A percentile compares a stretch with the other conserved stretches of the same genome.
These are phyloP conservation scores for Oryza coarctata DNA, from an alignment of 176 grass and related monocot species.

Conservation along the genomic window DNA sequence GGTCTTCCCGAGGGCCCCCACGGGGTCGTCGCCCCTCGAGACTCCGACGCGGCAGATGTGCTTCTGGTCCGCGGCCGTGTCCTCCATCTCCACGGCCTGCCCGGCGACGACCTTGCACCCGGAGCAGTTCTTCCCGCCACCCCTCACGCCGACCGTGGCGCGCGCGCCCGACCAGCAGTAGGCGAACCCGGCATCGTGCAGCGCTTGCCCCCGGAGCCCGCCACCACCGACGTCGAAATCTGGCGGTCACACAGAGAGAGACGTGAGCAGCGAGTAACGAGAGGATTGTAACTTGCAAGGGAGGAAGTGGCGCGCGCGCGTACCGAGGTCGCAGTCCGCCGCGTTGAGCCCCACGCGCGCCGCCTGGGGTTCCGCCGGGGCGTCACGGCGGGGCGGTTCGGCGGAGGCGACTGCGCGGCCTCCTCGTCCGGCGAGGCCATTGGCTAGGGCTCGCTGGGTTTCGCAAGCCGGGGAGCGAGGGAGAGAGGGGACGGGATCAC, in stretches of 20 bases:
- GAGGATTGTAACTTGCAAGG: background rate
- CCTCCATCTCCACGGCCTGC: constrained; percentile 58
- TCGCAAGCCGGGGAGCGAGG: background rate
- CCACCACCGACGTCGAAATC: constrained; percentile 53
- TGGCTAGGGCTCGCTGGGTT: constrained; percentile 7
- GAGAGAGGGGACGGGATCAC: background rate
- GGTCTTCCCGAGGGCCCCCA: constrained; percentile 56
- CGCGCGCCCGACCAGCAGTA: constrained; percentile 81
- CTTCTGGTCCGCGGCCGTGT: constrained; percentile 38
- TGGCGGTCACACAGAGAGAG: background rate
- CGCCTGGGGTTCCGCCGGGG: background rate
- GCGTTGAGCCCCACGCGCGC: constrained; percentile 51
- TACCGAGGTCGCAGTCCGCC: constrained; percentile 66
- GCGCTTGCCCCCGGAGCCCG: constrained; percentile 44
- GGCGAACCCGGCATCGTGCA: constrained; percentile 57
- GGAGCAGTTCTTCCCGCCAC: constrained; percentile 67
- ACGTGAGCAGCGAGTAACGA: background rate
- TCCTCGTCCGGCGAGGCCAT: constrained; percentile 38
- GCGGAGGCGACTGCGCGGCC: background rate
- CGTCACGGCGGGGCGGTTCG: constrained; percentile 9
- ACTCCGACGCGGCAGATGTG: constrained; percentile 69
- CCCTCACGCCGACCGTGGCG: constrained; percentile 38
- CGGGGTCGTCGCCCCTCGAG: constrained; percentile 44
- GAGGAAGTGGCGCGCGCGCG: background rate
- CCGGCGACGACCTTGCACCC: constrained; percentile 55